phyloP scores from a whole-genome alignment of 768 basidiomycete genomes.

The Hygrophoropsis aurantiaca region DNA sequence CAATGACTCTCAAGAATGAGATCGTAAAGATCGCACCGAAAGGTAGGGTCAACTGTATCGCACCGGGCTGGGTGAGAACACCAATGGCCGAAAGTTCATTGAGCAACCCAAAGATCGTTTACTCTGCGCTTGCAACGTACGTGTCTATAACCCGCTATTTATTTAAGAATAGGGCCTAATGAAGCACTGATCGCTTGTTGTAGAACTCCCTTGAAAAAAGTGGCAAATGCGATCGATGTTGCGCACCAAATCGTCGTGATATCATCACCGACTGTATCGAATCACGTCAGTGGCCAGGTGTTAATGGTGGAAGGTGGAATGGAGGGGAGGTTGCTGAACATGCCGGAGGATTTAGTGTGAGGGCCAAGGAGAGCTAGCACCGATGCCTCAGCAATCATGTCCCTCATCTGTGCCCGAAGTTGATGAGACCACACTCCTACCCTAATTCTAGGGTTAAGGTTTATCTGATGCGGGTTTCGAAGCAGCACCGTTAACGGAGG shows the following conservation, averaged over 20 bases:
- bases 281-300: conserved; percentile 70
- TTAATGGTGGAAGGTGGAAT: conserved; percentile 76
- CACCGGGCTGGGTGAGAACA: conserved; percentile 69
- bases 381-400: too few species aligned
- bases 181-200: neutral
- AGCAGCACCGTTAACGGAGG: too few species aligned
- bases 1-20: conserved; percentile 72
- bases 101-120: conserved; percentile 51
- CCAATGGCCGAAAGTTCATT: conserved; percentile 61
- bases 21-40: conserved; percentile 73
- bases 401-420: conserved; percentile 10
- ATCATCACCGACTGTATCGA: conserved; percentile 60
- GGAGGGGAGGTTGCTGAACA: conserved; percentile 65
- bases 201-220: conserved; percentile 73
- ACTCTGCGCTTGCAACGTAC: conserved; percentile 70
- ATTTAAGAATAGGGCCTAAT: too few species aligned
- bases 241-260: conserved; percentile 64
- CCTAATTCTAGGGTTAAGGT: conserved; percentile 22
- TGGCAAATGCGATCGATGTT: conserved; percentile 61
- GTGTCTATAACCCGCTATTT: too few species aligned
- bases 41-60: conserved; percentile 70
- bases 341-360: conserved; percentile 32
- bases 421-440: conserved; percentile 1
- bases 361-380: too few species aligned
- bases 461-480: too few species aligned